phyloP scores from a whole-genome alignment of 78 protist genomes.

The Cavenderia fasciculata region DNA sequence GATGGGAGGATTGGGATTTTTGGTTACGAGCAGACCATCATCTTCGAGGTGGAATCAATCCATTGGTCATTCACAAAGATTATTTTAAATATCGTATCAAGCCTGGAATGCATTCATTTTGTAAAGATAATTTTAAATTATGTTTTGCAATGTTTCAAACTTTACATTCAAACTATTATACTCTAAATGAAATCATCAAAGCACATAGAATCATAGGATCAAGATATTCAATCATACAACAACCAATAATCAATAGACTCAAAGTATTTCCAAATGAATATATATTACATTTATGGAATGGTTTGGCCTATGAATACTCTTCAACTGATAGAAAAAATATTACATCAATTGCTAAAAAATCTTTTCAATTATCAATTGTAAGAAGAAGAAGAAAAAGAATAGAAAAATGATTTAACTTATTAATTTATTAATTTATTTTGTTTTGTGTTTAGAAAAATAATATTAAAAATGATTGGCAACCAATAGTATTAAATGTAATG shows the following conservation, averaged over 20 bases:
- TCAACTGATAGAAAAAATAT: not conserved
- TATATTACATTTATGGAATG: conserved; percentile 38
- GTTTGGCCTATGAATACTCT: conserved; percentile 1
- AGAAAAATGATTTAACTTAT: too few species aligned
- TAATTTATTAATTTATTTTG: not conserved
- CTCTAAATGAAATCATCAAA: conserved; percentile 1
- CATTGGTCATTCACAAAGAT: not conserved
- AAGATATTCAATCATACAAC: not conserved
- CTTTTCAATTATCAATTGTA: not conserved
- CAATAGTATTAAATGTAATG: not conserved
- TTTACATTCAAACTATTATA: conserved; percentile 1
- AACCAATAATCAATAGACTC: not conserved
- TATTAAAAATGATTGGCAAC: not conserved
- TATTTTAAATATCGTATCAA: conserved; percentile 40
- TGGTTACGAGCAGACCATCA: conserved; percentile 45
- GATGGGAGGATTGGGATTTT: conserved; percentile 81
- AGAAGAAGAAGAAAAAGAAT: too few species aligned
- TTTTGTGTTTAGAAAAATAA: not conserved
- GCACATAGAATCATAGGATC: conserved; percentile 24
- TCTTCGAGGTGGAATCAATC: conserved; percentile 1
- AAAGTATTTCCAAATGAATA: conserved; percentile 11
- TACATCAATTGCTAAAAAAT: not conserved
- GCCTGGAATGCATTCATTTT: conserved; percentile 70
- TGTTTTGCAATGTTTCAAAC: conserved; percentile 75
- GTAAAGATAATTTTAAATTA: conserved; percentile 33